These are phyloP conservation scores for Kokia cookei DNA, from an alignment of 441 rosid genomes.

Conservation along the genomic window DNA sequence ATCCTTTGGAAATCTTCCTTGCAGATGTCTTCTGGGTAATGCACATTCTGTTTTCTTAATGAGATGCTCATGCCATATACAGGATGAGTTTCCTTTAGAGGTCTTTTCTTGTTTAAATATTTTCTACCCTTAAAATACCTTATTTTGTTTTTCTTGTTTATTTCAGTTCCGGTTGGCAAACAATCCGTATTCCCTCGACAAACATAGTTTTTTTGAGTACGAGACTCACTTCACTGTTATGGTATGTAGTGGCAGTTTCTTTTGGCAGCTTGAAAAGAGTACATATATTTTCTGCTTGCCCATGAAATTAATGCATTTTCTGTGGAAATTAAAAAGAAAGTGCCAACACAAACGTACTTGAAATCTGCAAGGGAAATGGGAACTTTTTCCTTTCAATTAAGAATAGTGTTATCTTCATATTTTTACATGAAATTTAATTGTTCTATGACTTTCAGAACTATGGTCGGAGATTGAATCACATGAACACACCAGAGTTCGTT, in stretches of 20 bases:
- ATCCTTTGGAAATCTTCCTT: conserved; percentile 74
- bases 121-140: background rate
- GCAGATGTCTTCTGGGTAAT: conserved; percentile 89
- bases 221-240: conserved; percentile 97
- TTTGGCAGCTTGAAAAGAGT: background rate
- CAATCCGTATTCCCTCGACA: conserved; percentile 74
- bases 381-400: background rate
- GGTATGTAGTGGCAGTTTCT: conserved; percentile 42
- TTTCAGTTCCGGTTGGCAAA: conserved; percentile 86
- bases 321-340: background rate
- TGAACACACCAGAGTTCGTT: conserved; percentile 73
- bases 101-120: background rate
- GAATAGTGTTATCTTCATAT: background rate
- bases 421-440: background rate
- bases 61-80: background rate
- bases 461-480: conserved; percentile 73
- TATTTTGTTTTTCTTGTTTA: background rate
- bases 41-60: conserved; percentile 2
- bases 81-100: background rate
- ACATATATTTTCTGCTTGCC: background rate
- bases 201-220: conserved; percentile 79
- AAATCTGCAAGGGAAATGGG: background rate
- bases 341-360: background rate
- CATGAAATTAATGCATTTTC: background rate
- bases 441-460: conserved; percentile 59